A percentile compares a stretch with the other conserved stretches of the same genome.
Conservation (phyloP, 1,139 yeast genomes). For the Groenewaldozyma auringiensis region DNA sequence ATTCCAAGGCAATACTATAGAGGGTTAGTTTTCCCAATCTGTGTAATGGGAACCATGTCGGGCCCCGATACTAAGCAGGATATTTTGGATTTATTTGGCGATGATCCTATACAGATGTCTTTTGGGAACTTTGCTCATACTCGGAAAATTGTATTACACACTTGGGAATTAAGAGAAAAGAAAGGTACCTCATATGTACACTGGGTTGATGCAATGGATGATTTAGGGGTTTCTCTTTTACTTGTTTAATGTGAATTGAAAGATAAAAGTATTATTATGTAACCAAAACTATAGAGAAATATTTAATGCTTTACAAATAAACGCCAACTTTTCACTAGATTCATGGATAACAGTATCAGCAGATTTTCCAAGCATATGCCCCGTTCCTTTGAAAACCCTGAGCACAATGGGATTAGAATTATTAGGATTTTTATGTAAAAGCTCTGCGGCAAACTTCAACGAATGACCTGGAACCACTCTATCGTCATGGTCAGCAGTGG, state of each 20-base stretch:
- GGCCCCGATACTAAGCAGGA: constrained; percentile 7
- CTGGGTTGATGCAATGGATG: constrained; percentile 13
- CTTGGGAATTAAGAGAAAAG: constrained; percentile 10
- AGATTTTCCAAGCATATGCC: constrained; percentile 7
- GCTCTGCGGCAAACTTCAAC: constrained; percentile 7
- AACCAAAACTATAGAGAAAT: too few species aligned
- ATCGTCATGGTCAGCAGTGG: constrained; percentile 9
- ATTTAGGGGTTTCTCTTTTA: constrained; percentile 9
- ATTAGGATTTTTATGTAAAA: constrained; percentile 5
- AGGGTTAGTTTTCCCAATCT: constrained; percentile 12
- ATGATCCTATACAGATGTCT: constrained; percentile 6
- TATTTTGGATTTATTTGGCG: constrained; percentile 8
- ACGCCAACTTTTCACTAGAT: constrained; percentile 8
- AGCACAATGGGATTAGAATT: constrained; percentile 7
- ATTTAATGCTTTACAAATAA: constrained; percentile 2
- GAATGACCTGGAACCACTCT: constrained; percentile 9
- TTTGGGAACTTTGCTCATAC: constrained; percentile 12
- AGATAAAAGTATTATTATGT: background rate
- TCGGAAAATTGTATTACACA: constrained; percentile 8
- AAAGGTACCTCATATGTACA: constrained; percentile 5
- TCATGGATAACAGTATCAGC: constrained; percentile 5
- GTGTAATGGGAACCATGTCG: constrained; percentile 11
- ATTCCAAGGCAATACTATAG: constrained; percentile 12
- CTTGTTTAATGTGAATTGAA: constrained; percentile 7
- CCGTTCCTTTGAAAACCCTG: constrained; percentile 6